phyloP scores from a whole-genome alignment of 805 yeast species.

The Cyberlindnera bimundalis region DNA sequence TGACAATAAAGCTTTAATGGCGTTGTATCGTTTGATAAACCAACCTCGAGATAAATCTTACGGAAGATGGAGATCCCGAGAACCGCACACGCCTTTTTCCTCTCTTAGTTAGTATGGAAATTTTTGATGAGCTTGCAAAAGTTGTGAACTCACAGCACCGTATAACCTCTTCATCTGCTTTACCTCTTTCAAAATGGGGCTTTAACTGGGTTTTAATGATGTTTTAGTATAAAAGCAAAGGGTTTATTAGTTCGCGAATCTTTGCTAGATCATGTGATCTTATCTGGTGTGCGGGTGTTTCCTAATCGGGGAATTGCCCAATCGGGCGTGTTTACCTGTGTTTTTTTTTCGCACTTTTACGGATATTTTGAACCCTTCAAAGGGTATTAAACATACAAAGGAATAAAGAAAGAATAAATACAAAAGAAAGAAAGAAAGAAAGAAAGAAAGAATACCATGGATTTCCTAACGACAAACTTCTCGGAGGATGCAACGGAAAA shows the following conservation, averaged over 20 bases:
- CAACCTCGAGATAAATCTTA: slow-evolving; percentile 11
- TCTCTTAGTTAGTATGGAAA: slow-evolving; percentile 7
- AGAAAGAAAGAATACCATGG: slow-evolving; percentile 12
- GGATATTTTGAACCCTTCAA: too few relatives aligned
- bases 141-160: slow-evolving; percentile 12
- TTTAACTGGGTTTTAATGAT: neutral
- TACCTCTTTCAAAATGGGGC: neutral
- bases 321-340: too few relatives aligned
- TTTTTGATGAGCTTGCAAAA: too few relatives aligned
- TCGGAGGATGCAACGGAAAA: slow-evolving; percentile 8
- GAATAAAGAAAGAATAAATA: too few relatives aligned
- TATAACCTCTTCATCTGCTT: slow-evolving; percentile 7
- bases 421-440: too few relatives aligned
- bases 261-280: neutral
- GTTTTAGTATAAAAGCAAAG: too few relatives aligned
- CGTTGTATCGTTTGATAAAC: neutral
- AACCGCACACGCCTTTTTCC: slow-evolving; percentile 6
- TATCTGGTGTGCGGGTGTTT: slow-evolving; percentile 2
- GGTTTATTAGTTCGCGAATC: too few relatives aligned
- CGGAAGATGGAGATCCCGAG: slow-evolving; percentile 13
- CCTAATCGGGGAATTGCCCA: too few relatives aligned
- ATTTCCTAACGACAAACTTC: slow-evolving; percentile 26
- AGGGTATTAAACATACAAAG: too few relatives aligned
- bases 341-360: too few relatives aligned
- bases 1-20: slow-evolving; percentile 2